Evolutionary conservation across 1,284 basidiomycete species (phyloP), one percentile per base, ranked within the genome.

Genomic region (Clitocybe nebularis): DNA sequence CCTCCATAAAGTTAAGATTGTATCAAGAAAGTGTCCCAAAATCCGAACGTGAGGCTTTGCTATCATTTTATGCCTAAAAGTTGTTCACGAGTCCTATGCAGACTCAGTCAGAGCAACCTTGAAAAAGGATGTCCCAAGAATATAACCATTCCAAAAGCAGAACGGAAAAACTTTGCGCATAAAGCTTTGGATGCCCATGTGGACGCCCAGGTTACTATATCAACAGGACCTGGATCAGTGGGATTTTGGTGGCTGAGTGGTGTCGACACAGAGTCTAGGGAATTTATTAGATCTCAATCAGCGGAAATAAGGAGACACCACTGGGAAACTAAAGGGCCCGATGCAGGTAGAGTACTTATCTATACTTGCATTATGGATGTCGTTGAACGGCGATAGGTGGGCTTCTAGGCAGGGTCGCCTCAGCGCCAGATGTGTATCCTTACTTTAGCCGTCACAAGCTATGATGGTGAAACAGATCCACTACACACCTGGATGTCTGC

Each of bases 221-320:
- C 29, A 32, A 32, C 29, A 4, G 7, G n/a, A 14, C 13, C 11
- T 32, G 14, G 11, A 32, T 32, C 29, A 32, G 9, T 32, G 19
- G 29, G 29, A 13, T 16, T 32, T 32, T 32, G 29, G 29, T 32
- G 29, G 29, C 29, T 32, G n/a, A n/a, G n/a, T n/a, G n/a, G n/a
- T n/a, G n/a, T n/a, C n/a, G n/a, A n/a, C n/a, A n/a, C n/a, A n/a
- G n/a, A n/a, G n/a, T n/a, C n/a, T n/a, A n/a, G n/a, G n/a, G n/a
- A n/a, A n/a, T n/a, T n/a, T n/a, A n/a, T 3, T 16, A 32, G 29
- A 32, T 32, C 29, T 6, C 13, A 32, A 32, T 32, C 29, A 32
- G 29, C 13, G 29, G 29, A 6, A 14, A 16, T 32, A 32, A 17
- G 29, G 29, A 8, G 29, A 17, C 29, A 16, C 29, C 13, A 13